Percentiles rank a stretch among this genome's conserved stretches.
These are phyloP conservation scores for Niebla homalea DNA, from an alignment of 495 filamentous ascomycete genomes.

Conservation along the genomic window DNA sequence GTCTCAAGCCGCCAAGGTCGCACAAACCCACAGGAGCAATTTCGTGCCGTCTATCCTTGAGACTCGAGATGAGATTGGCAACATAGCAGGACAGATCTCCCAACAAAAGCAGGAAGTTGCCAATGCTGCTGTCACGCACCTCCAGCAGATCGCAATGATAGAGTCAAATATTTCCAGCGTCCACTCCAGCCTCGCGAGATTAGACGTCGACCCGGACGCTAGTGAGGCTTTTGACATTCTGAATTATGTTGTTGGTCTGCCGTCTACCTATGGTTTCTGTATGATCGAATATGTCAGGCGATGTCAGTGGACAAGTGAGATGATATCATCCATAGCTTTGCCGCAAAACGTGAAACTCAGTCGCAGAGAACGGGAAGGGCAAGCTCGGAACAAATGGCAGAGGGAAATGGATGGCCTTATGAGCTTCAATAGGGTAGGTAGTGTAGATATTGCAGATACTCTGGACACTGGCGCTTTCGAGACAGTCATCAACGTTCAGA, in stretches of 20 bases:
- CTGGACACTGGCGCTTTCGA: conserved; percentile 32
- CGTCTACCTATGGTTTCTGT: conserved; percentile 77
- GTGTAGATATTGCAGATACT: not conserved
- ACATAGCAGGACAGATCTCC: conserved; percentile 52
- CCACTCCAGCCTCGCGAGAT: conserved; percentile 51
- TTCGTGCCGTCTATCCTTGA: conserved; percentile 69
- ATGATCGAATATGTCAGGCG: conserved; percentile 73
- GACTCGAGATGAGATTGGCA: conserved; percentile 60
- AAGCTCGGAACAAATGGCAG: conserved; percentile 79
- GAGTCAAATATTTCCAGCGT: conserved; percentile 58
- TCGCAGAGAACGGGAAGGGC: conserved; percentile 81
- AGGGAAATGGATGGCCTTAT: conserved; percentile 49
- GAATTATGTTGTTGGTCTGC: conserved; percentile 61
- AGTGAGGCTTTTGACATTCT: conserved; percentile 64
- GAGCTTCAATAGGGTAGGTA: not conserved
- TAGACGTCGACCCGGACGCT: conserved; percentile 57
- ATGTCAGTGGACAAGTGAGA: conserved; percentile 81
- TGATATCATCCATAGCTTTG: conserved; percentile 68
- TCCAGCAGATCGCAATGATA: conserved; percentile 67
- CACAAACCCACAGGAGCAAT: conserved; percentile 71
- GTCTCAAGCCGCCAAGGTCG: conserved; percentile 72
- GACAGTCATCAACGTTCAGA: conserved; percentile 72
- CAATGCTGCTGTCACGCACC: conserved; percentile 48
- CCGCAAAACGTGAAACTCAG: conserved; percentile 83
- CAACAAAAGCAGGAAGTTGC: conserved; percentile 48